A percentile compares a stretch with the other conserved stretches of the same genome.
Evolutionary conservation across 1,139 yeast species (phyloP).

Genomic region (Saccharomyces hybrid): DNA sequence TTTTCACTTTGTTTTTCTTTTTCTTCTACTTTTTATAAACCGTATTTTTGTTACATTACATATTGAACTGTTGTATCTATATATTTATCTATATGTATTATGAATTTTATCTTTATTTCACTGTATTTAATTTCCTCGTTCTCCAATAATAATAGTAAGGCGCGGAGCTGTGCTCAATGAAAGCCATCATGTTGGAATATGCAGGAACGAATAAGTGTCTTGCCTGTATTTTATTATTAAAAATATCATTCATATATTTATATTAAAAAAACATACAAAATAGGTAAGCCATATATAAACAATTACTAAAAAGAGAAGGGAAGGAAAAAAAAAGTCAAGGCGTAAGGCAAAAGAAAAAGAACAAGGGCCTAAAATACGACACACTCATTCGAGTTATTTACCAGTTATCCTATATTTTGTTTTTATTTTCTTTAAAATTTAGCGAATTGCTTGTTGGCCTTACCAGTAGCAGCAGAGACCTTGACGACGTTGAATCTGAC

Average conservation of each 20-base stretch:
- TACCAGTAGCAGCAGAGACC: slow-evolving; percentile 84
- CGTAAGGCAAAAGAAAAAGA: neutral
- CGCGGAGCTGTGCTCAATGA: neutral
- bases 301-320: neutral
- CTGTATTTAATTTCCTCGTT: neutral
- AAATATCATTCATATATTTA: neutral
- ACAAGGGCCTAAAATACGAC: neutral
- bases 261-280: neutral
- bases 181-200: too few relatives aligned
- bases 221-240: neutral
- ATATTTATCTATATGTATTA: neutral
- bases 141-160: neutral
- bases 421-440: slow-evolving; percentile 33
- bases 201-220: neutral
- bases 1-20: too few relatives aligned
- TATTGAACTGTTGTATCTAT: neutral
- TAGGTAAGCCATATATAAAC: neutral
- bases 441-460: slow-evolving; percentile 86
- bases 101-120: neutral
- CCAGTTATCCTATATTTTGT: neutral
- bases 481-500: slow-evolving; percentile 99
- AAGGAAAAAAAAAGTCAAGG: neutral
- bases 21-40: too few relatives aligned
- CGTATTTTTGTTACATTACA: neutral
- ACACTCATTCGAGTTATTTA: neutral